Percentiles rank a stretch among this genome's conserved stretches.
Evolutionary conservation across 2,329 filamentous ascomycete genomes (phyloP).

Genomic region (Bretziella fagacearum): DNA sequence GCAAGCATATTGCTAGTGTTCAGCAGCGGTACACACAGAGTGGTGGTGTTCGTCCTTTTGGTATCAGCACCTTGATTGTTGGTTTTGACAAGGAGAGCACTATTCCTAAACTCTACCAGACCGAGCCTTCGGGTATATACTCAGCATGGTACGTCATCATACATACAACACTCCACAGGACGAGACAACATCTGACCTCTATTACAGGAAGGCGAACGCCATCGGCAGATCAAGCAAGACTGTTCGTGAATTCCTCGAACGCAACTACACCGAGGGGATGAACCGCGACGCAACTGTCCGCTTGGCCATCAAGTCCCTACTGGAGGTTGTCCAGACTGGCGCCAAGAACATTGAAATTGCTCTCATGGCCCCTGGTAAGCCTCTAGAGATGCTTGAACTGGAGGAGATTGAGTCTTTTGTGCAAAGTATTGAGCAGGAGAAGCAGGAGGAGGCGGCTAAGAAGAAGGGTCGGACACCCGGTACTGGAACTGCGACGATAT

Average conservation of each 20-base stretch:
- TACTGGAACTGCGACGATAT: constrained; percentile 53
- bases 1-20: constrained; percentile 93
- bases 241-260: constrained; percentile 92
- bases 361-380: constrained; percentile 85
- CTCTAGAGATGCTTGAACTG: constrained; percentile 80
- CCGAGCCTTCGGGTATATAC: constrained; percentile 98
- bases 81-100: constrained; percentile 94
- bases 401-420: constrained; percentile 96
- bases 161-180: too few species aligned
- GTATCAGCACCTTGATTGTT: constrained; percentile 93
- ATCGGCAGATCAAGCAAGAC: constrained; percentile 98
- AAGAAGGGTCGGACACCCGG: constrained; percentile 76
- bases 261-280: constrained; percentile 98
- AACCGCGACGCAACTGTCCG: constrained; percentile 91
- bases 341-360: constrained; percentile 99
- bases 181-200: too few species aligned
- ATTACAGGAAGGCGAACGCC: constrained; percentile 96
- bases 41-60: constrained; percentile 95
- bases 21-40: constrained; percentile 99
- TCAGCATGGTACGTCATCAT: constrained; percentile 64
- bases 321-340: constrained; percentile 96
- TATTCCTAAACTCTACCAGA: constrained; percentile 85
- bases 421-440: constrained; percentile 98
- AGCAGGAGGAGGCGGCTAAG: constrained; percentile 95
- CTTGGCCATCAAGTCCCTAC: constrained; percentile 89